phyloP scores from a whole-genome alignment of 257 asterid genomes.

The Leptodermis oblonga region DNA sequence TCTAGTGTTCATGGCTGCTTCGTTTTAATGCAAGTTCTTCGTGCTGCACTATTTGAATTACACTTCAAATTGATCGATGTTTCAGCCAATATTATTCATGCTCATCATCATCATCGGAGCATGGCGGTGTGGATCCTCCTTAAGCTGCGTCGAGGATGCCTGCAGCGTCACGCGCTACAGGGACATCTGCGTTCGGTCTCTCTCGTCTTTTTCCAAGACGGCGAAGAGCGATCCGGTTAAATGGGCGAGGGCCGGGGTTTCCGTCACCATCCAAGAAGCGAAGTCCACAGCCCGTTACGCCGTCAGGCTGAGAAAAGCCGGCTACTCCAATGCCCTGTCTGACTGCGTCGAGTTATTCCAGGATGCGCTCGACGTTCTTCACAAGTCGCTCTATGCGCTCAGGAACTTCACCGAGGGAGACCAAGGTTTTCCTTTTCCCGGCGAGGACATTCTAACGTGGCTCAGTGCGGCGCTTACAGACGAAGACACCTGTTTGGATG shows the following conservation, averaged over 20 bases:
- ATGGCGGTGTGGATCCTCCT: slow-evolving; percentile 5
- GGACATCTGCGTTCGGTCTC: slow-evolving; percentile 44
- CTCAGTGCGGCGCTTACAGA: slow-evolving; percentile 67
- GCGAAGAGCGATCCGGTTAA: slow-evolving; percentile 44
- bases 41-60: slow-evolving; percentile 6
- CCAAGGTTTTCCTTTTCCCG: slow-evolving; percentile 2
- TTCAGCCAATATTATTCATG: slow-evolving; percentile 1
- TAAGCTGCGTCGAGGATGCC: slow-evolving; percentile 40
- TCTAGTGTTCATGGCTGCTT: no score
- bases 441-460: slow-evolving; percentile 64
- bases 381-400: slow-evolving; percentile 47
- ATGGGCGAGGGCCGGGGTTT: slow-evolving; percentile 78
- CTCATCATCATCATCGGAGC: slow-evolving; percentile 17
- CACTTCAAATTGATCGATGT: no score
- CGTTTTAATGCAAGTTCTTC: slow-evolving; percentile 20
- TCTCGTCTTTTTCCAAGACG: slow-evolving; percentile 40
- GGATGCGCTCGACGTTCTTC: slow-evolving; percentile 56
- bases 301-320: slow-evolving; percentile 8
- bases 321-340: slow-evolving; percentile 20
- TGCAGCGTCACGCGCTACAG: slow-evolving; percentile 61
- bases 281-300: slow-evolving; percentile 32
- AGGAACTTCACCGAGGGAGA: slow-evolving; percentile 29
- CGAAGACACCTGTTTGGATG: slow-evolving; percentile 67
- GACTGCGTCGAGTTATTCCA: slow-evolving; percentile 55
- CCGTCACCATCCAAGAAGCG: slow-evolving; percentile 58